A percentile compares a stretch with the other conserved stretches of the same genome.
Evolutionary conservation across 2,329 filamentous ascomycete species (phyloP).

Genomic region (Sporothrix pseudoabietina): DNA sequence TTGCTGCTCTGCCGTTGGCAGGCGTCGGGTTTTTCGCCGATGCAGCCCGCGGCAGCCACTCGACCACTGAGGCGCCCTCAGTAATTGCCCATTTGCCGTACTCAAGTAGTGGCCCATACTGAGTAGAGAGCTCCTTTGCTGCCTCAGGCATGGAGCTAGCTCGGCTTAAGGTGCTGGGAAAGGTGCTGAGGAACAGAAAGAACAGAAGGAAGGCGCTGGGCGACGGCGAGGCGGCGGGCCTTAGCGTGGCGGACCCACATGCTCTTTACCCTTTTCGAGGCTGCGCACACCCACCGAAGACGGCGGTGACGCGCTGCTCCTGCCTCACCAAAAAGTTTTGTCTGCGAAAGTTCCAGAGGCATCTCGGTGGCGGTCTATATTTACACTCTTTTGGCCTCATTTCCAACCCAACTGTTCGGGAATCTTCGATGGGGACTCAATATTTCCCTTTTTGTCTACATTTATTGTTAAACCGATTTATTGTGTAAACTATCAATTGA

Average conservation of each 20-base stretch:
- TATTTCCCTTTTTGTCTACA: neutral
- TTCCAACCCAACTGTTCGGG: neutral
- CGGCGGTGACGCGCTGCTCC: constrained; percentile 13
- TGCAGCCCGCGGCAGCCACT: constrained; percentile 21
- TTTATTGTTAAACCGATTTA: neutral
- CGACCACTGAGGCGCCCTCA: neutral
- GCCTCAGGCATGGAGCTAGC: constrained; percentile 30
- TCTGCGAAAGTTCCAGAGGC: constrained; percentile 29
- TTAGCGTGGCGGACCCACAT: neutral
- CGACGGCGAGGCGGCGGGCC: neutral
- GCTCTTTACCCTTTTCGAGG: neutral
- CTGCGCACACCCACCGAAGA: neutral
- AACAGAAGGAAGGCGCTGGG: neutral
- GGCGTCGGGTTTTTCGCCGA: constrained; percentile 23
- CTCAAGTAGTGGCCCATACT: neutral
- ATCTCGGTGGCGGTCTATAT: constrained; percentile 20
- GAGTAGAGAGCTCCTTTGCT: neutral
- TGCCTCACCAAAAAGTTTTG: neutral
- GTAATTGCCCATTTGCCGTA: neutral
- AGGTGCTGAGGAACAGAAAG: neutral
- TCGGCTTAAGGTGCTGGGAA: constrained; percentile 25
- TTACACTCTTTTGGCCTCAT: neutral
- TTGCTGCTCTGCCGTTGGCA: constrained; percentile 32
- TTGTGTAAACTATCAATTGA: neutral
- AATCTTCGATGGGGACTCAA: neutral